Conservation (phyloP, 129 eudicot genomes). For the Centaurea solstitialis region DNA sequence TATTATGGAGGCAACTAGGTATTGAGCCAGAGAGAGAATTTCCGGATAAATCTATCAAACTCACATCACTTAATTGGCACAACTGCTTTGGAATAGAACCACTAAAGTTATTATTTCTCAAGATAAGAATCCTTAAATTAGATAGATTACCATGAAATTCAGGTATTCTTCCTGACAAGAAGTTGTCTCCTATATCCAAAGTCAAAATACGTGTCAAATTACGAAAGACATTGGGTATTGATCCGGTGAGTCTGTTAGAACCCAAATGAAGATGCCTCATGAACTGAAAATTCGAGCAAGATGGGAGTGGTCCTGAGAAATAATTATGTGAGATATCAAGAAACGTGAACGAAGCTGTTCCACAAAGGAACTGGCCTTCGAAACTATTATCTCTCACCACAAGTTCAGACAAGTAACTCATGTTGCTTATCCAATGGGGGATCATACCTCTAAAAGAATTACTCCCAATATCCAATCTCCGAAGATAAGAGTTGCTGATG, state of each 20-base stretch:
- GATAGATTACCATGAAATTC: not conserved
- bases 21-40: slow-evolving; percentile 19
- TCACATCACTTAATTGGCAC: not conserved
- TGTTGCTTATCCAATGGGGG: slow-evolving; percentile 6
- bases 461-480: slow-evolving; percentile 1
- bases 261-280: not conserved
- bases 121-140: slow-evolving; percentile 9
- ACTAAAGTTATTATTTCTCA: slow-evolving; percentile 8
- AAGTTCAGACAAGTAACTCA: not conserved
- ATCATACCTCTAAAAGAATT: slow-evolving; percentile 13
- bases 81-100: slow-evolving; percentile 16
- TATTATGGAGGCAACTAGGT: slow-evolving; percentile 13
- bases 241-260: not conserved
- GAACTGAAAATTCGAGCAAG: not conserved
- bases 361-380: slow-evolving; percentile 15
- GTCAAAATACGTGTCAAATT: not conserved
- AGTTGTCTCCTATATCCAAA: slow-evolving; percentile 25
- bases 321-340: not conserved
- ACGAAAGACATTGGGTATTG: not conserved
- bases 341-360: not conserved
- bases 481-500: not conserved
- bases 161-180: slow-evolving; percentile 9
- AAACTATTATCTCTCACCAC: not conserved
- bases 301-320: not conserved
- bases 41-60: slow-evolving; percentile 11